A percentile compares a stretch with the other conserved stretches of the same genome.
These are phyloP conservation scores for Malassezia cuniculi DNA, from an alignment of 1,284 basidiomycete species.

Conservation along the genomic window DNA sequence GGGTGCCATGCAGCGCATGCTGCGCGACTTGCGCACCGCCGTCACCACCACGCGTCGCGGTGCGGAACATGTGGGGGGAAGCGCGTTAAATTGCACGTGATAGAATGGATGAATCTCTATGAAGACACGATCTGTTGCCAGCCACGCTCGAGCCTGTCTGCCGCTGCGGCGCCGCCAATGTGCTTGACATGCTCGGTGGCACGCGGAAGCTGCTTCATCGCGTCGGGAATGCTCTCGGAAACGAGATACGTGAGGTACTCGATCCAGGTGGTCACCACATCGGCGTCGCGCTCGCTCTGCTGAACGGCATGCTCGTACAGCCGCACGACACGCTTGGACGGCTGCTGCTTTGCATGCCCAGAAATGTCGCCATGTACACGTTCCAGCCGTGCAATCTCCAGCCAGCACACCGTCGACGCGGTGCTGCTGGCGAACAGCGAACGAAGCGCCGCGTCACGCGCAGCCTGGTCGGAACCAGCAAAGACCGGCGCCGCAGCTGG, in stretches of 20 bases:
- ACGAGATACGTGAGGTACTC: constrained; percentile 7
- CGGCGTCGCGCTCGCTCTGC: constrained; percentile 8
- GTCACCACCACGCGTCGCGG: constrained; percentile 6
- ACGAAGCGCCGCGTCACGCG: not conserved
- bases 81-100: too few species aligned
- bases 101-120: too few species aligned
- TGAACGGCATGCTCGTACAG: constrained; percentile 8
- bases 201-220: constrained; percentile 1
- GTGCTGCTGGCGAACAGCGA: constrained; percentile 1
- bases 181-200: not conserved
- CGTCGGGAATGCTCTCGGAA: constrained; percentile 3
- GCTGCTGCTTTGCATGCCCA: too few species aligned
- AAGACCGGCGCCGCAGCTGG: not conserved
- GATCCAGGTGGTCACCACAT: constrained; percentile 1
- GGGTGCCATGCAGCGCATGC: constrained; percentile 16
- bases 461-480: not conserved
- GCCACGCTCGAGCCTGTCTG: constrained; percentile 4
- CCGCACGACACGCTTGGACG: not conserved
- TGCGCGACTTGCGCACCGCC: constrained; percentile 20
- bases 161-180: constrained; percentile 3
- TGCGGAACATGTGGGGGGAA: constrained; percentile 12
- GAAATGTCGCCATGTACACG: too few species aligned
- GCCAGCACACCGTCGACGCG: constrained; percentile 6
- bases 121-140: constrained; percentile 9
- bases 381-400: constrained; percentile 4